A percentile compares a stretch with the other conserved stretches of the same genome.
phyloP scores from a whole-genome alignment of 352 stramenopile species.

The Phytophthora kernoviae region DNA sequence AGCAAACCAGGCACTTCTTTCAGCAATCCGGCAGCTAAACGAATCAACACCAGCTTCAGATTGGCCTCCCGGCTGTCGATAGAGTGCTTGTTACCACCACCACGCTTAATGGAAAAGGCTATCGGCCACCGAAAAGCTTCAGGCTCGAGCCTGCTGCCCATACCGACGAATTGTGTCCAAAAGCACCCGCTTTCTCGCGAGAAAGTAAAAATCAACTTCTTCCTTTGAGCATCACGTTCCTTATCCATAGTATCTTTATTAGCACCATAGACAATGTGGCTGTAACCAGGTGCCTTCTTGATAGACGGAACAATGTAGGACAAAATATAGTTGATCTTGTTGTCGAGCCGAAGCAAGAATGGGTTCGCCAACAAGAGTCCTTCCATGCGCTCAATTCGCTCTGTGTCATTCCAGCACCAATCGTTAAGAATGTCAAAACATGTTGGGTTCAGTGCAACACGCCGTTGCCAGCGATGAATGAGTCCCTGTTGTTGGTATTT shows the following conservation, averaged over 20 bases:
- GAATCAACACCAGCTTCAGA: conserved; percentile 50
- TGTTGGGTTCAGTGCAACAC: conserved; percentile 42
- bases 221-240: background rate
- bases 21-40: conserved; percentile 33
- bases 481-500: conserved; percentile 52
- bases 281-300: conserved; percentile 11
- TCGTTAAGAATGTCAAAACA: conserved; percentile 76
- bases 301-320: conserved; percentile 45
- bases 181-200: conserved; percentile 30
- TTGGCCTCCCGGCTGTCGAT: conserved; percentile 20
- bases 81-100: conserved; percentile 9
- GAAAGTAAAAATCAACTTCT: conserved; percentile 51
- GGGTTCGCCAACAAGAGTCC: conserved; percentile 50
- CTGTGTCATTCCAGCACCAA: conserved; percentile 53
- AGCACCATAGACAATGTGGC: background rate
- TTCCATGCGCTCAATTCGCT: conserved; percentile 59
- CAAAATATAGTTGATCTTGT: conserved; percentile 63
- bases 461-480: conserved; percentile 53
- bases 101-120: conserved; percentile 38
- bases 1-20: conserved; percentile 45
- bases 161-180: conserved; percentile 59
- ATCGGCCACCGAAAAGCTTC: conserved; percentile 55
- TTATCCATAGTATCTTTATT: background rate
- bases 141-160: conserved; percentile 38
- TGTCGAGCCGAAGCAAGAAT: conserved; percentile 67